Conservation (phyloP, 306 rosid genomes). For the Pyrus communis region DNA sequence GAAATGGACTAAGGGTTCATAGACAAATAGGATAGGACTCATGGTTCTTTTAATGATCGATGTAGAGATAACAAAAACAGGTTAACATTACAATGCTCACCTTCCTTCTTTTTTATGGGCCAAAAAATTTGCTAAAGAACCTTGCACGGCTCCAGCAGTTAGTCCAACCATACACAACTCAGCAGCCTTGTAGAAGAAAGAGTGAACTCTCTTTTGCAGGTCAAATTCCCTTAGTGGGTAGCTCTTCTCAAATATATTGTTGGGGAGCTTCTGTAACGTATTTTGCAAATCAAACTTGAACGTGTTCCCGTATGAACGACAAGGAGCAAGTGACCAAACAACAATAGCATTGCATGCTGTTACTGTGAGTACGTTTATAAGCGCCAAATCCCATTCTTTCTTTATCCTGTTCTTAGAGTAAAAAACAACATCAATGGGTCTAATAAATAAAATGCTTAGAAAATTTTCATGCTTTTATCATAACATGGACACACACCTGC, state of each 20-base stretch:
- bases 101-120: conserved; percentile 80
- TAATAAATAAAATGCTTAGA: conserved; percentile 8
- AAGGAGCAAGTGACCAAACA: conserved; percentile 99
- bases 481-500: conserved; percentile 44
- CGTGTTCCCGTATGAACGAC: conserved; percentile 92
- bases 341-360: conserved; percentile 92
- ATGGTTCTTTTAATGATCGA: background rate
- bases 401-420: conserved; percentile 58
- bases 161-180: conserved; percentile 95
- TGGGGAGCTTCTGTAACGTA: conserved; percentile 96
- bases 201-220: conserved; percentile 75
- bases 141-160: conserved; percentile 88
- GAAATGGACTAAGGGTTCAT: background rate
- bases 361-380: conserved; percentile 82
- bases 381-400: conserved; percentile 98
- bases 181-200: conserved; percentile 96
- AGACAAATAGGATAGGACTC: background rate
- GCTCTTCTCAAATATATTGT: conserved; percentile 91
- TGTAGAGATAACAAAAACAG: background rate
- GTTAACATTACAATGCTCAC: conserved; percentile 22
- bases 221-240: conserved; percentile 92
- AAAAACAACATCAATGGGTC: conserved; percentile 7
- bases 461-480: conserved; percentile 5
- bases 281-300: conserved; percentile 90
- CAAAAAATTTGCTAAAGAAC: conserved; percentile 58